Evolutionary conservation across 2,329 filamentous ascomycete genomes (phyloP).

Genomic region (Fusarium secorum): DNA sequence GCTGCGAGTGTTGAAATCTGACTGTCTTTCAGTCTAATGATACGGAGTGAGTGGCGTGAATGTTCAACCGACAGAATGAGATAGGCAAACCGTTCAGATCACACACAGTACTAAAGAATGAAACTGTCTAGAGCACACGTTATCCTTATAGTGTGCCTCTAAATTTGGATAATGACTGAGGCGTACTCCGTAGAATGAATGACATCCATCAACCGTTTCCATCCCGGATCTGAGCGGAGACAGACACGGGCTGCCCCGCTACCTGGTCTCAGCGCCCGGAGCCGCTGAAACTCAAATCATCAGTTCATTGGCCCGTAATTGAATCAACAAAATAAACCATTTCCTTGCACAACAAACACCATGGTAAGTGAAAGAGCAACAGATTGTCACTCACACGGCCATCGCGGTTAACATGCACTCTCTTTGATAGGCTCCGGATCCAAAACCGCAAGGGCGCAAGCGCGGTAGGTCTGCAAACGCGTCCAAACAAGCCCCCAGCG

Average conservation of each 20-base stretch:
- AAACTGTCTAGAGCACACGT: neutral
- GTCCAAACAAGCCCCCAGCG: slow-evolving; percentile 45
- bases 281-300: slow-evolving; percentile 26
- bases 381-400: fast-evolving
- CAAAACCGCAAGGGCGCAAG: slow-evolving; percentile 51
- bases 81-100: neutral
- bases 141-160: neutral
- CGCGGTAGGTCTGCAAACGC: slow-evolving; percentile 54
- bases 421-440: slow-evolving; percentile 35
- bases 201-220: neutral
- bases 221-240: slow-evolving; percentile 11
- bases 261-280: slow-evolving; percentile 20
- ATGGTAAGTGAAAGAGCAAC: slow-evolving; percentile 13
- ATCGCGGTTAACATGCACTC: neutral
- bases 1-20: neutral
- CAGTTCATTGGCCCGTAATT: slow-evolving; percentile 6
- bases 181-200: slow-evolving; percentile 2
- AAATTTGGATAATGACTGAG: slow-evolving; percentile 9
- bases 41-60: neutral
- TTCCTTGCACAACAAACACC: neutral
- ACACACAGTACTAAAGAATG: neutral
- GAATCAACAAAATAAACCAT: slow-evolving; percentile 24
- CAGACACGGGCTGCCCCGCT: slow-evolving; percentile 28
- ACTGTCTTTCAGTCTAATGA: neutral
- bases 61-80: neutral